Conservation (phyloP, 768 basidiomycete genomes). For the Tricholoma sp. region DNA sequence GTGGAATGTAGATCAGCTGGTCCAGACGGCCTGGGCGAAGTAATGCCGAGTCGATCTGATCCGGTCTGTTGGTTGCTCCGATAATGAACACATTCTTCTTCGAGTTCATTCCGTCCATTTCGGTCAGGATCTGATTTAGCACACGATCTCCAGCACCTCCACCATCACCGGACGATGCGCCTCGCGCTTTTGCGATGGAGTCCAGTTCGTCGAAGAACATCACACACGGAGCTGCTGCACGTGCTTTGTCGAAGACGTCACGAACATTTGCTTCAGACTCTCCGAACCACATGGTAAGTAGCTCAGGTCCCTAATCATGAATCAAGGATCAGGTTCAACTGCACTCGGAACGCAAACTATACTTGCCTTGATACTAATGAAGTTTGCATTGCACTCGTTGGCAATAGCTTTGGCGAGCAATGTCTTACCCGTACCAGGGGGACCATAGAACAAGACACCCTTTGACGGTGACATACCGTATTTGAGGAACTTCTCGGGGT, state of each 20-base stretch:
- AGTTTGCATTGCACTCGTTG: slow-evolving; percentile 99
- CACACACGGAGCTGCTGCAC: slow-evolving; percentile 97
- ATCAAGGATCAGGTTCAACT: slow-evolving; percentile 5
- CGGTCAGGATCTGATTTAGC: slow-evolving; percentile 93
- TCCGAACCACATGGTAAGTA: slow-evolving; percentile 99
- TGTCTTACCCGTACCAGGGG: slow-evolving; percentile 99
- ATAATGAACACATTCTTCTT: slow-evolving; percentile 99
- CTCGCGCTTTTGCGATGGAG: slow-evolving; percentile 97
- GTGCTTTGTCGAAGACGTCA: slow-evolving; percentile 99
- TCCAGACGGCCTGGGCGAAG: slow-evolving; percentile 98
- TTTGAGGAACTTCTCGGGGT: slow-evolving; percentile 99
- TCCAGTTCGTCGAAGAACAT: slow-evolving; percentile 99
- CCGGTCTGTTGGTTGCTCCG: slow-evolving; percentile 94
- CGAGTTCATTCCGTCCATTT: slow-evolving; percentile 98
- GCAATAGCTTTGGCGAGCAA: slow-evolving; percentile 98
- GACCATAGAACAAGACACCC: slow-evolving; percentile 99
- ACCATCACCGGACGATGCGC: slow-evolving; percentile 77
- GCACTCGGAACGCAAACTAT: neutral
- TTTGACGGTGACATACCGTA: slow-evolving; percentile 99
- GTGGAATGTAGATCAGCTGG: slow-evolving; percentile 98
- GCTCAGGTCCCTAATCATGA: slow-evolving; percentile 73
- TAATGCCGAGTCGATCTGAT: slow-evolving; percentile 91
- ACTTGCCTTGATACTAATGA: slow-evolving; percentile 92
- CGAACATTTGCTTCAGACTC: slow-evolving; percentile 99
- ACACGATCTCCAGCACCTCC: slow-evolving; percentile 98